A percentile compares a stretch with the other conserved stretches of the same genome.
Conservation (phyloP, 345 rosid species). For the Euphorbia tirucalli region DNA sequence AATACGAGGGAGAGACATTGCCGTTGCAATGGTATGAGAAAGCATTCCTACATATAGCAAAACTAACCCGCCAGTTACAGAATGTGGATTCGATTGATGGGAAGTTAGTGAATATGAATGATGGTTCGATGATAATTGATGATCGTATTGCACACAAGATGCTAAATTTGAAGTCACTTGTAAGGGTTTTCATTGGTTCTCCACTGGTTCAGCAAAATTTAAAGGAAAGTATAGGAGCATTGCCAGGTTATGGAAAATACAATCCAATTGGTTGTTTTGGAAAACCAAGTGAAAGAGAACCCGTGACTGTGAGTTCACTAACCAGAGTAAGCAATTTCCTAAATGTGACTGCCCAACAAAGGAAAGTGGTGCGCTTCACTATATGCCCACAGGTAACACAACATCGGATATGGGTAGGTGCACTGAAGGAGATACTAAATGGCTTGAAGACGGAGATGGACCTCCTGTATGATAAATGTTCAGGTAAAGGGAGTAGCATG, state of each 20-base stretch:
- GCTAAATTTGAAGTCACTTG: conserved; percentile 59
- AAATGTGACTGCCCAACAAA: conserved; percentile 62
- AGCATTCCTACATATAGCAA: conserved; percentile 42
- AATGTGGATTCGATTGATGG: conserved; percentile 58
- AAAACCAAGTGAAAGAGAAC: conserved; percentile 48
- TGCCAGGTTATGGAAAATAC: conserved; percentile 17
- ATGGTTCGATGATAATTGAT: conserved; percentile 38
- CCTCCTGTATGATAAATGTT: conserved; percentile 35
- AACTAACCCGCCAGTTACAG: conserved; percentile 39
- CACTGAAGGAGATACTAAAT: conserved; percentile 54
- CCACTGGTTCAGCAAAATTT: conserved; percentile 51
- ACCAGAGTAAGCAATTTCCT: conserved; percentile 53
- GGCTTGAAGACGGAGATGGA: conserved; percentile 56
- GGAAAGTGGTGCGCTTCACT: conserved; percentile 52
- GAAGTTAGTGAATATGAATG: conserved; percentile 40
- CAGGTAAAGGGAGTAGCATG: conserved; percentile 44
- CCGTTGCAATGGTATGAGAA: conserved; percentile 49
- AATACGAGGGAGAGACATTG: conserved; percentile 28
- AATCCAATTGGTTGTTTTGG: conserved; percentile 34
- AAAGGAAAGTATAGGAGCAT: conserved; percentile 21
- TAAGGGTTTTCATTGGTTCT: conserved; percentile 58
- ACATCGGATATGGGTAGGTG: conserved; percentile 65
- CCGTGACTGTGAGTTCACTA: conserved; percentile 52
- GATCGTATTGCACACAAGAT: conserved; percentile 38
- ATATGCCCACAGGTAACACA: conserved; percentile 72